Conservation (phyloP, 2,329 filamentous ascomycete species). For the Trichophyton schoenleinii region DNA sequence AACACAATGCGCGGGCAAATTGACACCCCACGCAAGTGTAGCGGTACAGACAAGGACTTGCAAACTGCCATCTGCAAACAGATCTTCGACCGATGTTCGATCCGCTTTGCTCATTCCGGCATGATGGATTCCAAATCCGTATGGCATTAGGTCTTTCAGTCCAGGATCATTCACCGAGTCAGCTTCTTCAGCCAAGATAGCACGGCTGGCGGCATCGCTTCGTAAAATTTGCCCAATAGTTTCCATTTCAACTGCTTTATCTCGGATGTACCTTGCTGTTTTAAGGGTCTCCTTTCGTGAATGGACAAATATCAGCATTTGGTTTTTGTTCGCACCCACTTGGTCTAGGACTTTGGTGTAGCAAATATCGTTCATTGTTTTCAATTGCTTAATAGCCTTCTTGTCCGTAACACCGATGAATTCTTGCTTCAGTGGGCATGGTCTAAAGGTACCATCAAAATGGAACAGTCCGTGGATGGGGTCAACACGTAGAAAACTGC, state of each 20-base stretch:
- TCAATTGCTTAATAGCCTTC: slow-evolving; percentile 96
- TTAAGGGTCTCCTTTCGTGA: slow-evolving; percentile 97
- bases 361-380: slow-evolving; percentile 98
- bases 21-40: slow-evolving; percentile 98
- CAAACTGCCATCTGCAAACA: slow-evolving; percentile 81
- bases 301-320: slow-evolving; percentile 98
- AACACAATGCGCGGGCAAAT: slow-evolving; percentile 91
- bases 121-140: slow-evolving; percentile 96
- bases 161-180: slow-evolving; percentile 72
- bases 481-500: slow-evolving; percentile 86
- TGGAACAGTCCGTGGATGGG: slow-evolving; percentile 78
- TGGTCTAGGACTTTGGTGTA: slow-evolving; percentile 97
- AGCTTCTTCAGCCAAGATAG: slow-evolving; percentile 75
- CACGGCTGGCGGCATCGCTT: slow-evolving; percentile 80
- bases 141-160: slow-evolving; percentile 85
- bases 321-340: slow-evolving; percentile 81
- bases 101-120: slow-evolving; percentile 95
- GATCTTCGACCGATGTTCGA: slow-evolving; percentile 84
- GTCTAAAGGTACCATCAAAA: slow-evolving; percentile 87
- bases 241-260: slow-evolving; percentile 93
- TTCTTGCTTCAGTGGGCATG: slow-evolving; percentile 89
- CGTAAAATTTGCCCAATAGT: slow-evolving; percentile 92
- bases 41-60: slow-evolving; percentile 95
- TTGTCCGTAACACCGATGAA: slow-evolving; percentile 96
- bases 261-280: slow-evolving; percentile 87